A percentile compares a stretch with the other conserved stretches of the same genome.
These are phyloP conservation scores for Hyaloscypha variabilis DNA, from an alignment of 495 filamentous ascomycete species.

Conservation along the genomic window DNA sequence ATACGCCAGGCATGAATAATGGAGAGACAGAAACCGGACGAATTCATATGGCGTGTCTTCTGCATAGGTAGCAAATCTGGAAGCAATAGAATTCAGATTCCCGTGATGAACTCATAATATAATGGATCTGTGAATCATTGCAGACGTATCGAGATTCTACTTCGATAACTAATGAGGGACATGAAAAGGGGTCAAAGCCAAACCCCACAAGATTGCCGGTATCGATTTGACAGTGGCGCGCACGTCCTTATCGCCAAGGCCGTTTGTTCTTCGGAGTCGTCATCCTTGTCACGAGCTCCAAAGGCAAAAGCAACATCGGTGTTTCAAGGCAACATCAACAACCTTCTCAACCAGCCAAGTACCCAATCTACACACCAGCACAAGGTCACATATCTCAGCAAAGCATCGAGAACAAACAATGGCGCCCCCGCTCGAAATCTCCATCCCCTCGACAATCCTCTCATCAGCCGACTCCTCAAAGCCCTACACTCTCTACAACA, in stretches of 20 bases:
- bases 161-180: not conserved
- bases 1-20: constrained; percentile 24
- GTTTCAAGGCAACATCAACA: not conserved
- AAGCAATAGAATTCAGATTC: constrained; percentile 11
- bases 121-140: not conserved
- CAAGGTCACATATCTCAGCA: not conserved
- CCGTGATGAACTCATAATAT: not conserved
- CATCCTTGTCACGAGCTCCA: constrained; percentile 7
- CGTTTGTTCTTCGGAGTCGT: not conserved
- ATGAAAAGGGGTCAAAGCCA: constrained; percentile 16
- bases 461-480: constrained; percentile 56
- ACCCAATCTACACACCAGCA: not conserved
- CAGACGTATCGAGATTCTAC: not conserved
- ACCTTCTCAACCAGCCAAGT: not conserved
- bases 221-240: constrained; percentile 4
- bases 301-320: constrained; percentile 4
- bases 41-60: constrained; percentile 16
- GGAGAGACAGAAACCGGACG: constrained; percentile 5
- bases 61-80: constrained; percentile 16
- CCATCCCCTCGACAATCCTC: constrained; percentile 75
- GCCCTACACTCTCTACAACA: constrained; percentile 90
- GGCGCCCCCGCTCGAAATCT: constrained; percentile 77
- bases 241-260: constrained; percentile 8
- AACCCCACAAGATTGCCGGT: not conserved
- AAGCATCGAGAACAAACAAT: constrained; percentile 43